Evolutionary conservation across 164 flowering plant genomes (phyloP).

Genomic region (Vitis labrusca): DNA sequence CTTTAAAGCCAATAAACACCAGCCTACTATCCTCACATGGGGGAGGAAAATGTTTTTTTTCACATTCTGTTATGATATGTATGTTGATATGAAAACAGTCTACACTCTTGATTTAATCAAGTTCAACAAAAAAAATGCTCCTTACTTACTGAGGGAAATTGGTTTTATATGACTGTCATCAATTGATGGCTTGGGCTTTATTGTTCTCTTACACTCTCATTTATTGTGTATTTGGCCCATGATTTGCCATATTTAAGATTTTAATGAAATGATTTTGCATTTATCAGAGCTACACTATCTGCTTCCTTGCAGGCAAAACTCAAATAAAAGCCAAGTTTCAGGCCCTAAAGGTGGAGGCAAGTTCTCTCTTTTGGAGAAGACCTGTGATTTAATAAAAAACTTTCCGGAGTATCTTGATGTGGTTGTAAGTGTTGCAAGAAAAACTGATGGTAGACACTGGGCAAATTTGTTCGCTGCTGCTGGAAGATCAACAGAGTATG

Average conservation of each 20-base stretch:
- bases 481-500: constrained; percentile 98
- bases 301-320: constrained; percentile 58
- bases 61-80: too few relatives aligned
- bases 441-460: constrained; percentile 99
- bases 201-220: too few relatives aligned
- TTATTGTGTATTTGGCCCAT: not conserved
- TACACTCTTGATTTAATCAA: too few relatives aligned
- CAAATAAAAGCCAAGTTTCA: constrained; percentile 59
- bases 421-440: constrained; percentile 98
- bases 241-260: not conserved
- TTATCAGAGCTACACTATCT: constrained; percentile 6
- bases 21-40: too few relatives aligned
- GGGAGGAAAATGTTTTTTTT: too few relatives aligned
- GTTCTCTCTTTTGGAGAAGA: constrained; percentile 75
- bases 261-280: not conserved
- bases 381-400: constrained; percentile 83
- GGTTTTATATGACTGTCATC: too few relatives aligned
- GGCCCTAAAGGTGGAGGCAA: constrained; percentile 29
- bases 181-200: too few relatives aligned
- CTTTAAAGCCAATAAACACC: too few relatives aligned
- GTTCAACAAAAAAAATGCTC: too few relatives aligned
- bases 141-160: too few relatives aligned
- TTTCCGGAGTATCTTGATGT: constrained; percentile 94
- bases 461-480: constrained; percentile 92
- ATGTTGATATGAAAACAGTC: too few relatives aligned